Percentiles rank a stretch among this genome's conserved stretches.
Evolutionary conservation across 306 rosid genomes (phyloP).

Genomic region (Cicer bijugum): DNA sequence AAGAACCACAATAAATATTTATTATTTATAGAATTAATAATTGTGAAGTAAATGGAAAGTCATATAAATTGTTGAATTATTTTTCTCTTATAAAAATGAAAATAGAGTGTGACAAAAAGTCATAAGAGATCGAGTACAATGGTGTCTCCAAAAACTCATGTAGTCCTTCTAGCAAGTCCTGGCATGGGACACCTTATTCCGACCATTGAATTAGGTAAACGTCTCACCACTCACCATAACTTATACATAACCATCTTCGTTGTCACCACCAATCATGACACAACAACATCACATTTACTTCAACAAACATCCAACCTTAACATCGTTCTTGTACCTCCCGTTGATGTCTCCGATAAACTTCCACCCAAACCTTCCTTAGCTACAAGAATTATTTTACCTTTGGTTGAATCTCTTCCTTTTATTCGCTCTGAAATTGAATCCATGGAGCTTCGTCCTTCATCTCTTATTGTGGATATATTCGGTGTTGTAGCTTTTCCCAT

Average conservation of each 20-base stretch:
- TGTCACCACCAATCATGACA: constrained; percentile 36
- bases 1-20: no score
- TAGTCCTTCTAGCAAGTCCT: constrained; percentile 46
- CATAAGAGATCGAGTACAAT: background rate
- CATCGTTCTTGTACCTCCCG: constrained; percentile 26
- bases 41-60: no score
- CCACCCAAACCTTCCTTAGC: background rate
- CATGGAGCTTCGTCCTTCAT: constrained; percentile 39
- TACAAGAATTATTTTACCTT: background rate
- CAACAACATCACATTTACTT: constrained; percentile 26
- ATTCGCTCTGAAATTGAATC: constrained; percentile 40
- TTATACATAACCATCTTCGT: constrained; percentile 49
- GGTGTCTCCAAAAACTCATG: constrained; percentile 42
- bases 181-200: constrained; percentile 57
- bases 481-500: constrained; percentile 52
- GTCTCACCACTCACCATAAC: constrained; percentile 46
- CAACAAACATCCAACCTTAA: constrained; percentile 36
- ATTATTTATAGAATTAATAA: no score
- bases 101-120: no score
- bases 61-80: no score
- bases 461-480: constrained; percentile 62
- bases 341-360: constrained; percentile 34
- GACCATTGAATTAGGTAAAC: constrained; percentile 48
- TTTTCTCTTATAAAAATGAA: no score
- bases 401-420: constrained; percentile 31